Evolutionary conservation across 495 filamentous ascomycete species (phyloP), one percentile per base, ranked within the genome.

Genomic region (Viridothelium virens): DNA sequence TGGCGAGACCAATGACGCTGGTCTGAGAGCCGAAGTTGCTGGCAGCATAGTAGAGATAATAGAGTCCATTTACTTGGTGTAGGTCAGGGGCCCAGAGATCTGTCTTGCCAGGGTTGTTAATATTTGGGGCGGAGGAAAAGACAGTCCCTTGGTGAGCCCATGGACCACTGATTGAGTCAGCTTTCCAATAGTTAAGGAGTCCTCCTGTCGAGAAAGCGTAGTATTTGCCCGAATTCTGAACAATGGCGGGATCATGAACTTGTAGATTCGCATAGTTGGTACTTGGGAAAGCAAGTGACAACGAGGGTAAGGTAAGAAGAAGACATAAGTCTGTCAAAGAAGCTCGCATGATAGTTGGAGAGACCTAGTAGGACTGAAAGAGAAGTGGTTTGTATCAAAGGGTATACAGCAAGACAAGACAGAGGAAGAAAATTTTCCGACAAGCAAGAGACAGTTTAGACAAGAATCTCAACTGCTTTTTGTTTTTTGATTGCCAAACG

Each of bases 41-140:
- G 59, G 90, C 82, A 0, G 84, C 78, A 75, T 91, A 92, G 81
- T 89, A 91, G 68, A 89, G 79, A 72, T 88, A 87, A 77, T 91
- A 91, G 0, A 76, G 79, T 14, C 73, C 74, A 47, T 79, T 80
- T 1, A 87, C 74, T 39, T 82, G 74, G 64, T 78, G 71, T 36
- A 90, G 83, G 69, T 90, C 87, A 0, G 88, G 88, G 2, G 89
- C 89, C 86, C 86, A 89, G 41, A 86, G 77, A 66, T 88, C 80
- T 4, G 72, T 73, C 62, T 80, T 83, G 0, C 87, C 86, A 0
- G 72, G 50, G 10, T 84, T 74, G 50, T 79, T 71, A 66, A 91
- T 88, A 0, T 73, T 81, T 3, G 84, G 84, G 3, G 84, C 84
- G 36, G 68, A 70, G 0, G 84, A 80, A n/a, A 91, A 72, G 0